Base-by-base conservation (phyloP, 306 rosid species). In the Inga leiocalycina region DNA sequence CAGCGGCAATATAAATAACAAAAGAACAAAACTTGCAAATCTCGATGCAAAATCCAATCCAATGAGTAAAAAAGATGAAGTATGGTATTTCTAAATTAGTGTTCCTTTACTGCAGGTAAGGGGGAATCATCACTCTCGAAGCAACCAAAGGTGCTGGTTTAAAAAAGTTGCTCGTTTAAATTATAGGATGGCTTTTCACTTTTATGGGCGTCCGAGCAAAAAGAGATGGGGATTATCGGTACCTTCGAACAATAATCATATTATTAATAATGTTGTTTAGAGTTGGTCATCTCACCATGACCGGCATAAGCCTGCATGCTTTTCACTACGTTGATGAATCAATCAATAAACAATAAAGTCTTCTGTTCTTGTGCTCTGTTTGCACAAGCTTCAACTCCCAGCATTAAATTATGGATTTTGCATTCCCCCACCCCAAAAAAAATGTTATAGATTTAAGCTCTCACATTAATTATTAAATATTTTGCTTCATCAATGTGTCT, bases 341-440 rank as follows among this genome's bases (percentile, higher is more conserved):
- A 76, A 88, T 44, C 44, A 71, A 71, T 43, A 72, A 82, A 82
- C 30, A 81, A 83, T 71, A 44, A 52, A 71, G 35, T 85, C 80
- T 83, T 85, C 87, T 76, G 83, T 72, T 76, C 51, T 77, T 84
- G 90, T 76, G 88, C 84, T 54, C 35, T 24, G 77, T 74, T 86
- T 76, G 67, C 76, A 46, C 75, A 62, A 30, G 75, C 80, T 87
- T 75, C 85, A 68, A 30, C 64, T 84, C 61, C 71, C 14, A 70
- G 74, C 77, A 70, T 51, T 17, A 68, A 3, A 34, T 35, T 68
- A 17, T 1, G 15, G 78, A 52, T 84, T 62, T 75, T 59, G 72
- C 34, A 56, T 3, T 2, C 12, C 35, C 13, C 30, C 14, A 1
- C 5, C 5, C 65, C 17, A 52, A 17, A 52, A 52, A 52, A 17